Base-by-base conservation (phyloP, 2,329 filamentous ascomycete species). In the Botrytis pseudocinerea region DNA sequence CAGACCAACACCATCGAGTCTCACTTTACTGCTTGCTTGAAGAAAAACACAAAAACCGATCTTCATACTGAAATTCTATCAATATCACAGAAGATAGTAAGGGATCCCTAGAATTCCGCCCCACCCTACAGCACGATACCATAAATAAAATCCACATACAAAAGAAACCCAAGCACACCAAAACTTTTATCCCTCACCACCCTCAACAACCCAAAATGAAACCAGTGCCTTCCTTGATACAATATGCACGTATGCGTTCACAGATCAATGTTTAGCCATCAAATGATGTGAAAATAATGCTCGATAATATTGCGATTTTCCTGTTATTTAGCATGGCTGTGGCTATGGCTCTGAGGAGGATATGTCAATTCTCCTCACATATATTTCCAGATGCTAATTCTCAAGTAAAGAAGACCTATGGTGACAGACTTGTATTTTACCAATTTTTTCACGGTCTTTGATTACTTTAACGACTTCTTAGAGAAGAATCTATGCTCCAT, bases 191-290 rank as follows among this genome's bases (percentile, higher is more conserved):
- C 12, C 1, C 14, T 54, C 48, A 54, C 48, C 5, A 54, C 5
- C 25, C 4, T 5, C 20, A 42, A 42, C 7, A 44, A 42, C 6
- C 14, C 22, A 18, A 20, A 22, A 22, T 2, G 0, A 1, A 20
- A 20, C 1, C 42, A 1, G 12, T 64, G 44, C 4, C 42, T 48
- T 46, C 9, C 9, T 22, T 18, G 10, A 28, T 32, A 25, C 28
- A 5, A 35, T 25, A 8, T 12, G 1, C 32, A 28, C 7, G 14
- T 2, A 40, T 9, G 10, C 0, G 2, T 10, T 28, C 8, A 2
- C 8, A 54, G 4, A 14, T 66, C 25, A 35, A 2, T 20, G 22
- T 20, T 28, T 7, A 8, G 6, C 14, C 16, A 7, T 40, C 9
- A 14, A 4, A 66, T 12, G 32, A 6, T 10, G 12, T 3, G 4